Base-by-base conservation (phyloP, 1,284 basidiomycete genomes). In the Apiotrichum laibachii region DNA sequence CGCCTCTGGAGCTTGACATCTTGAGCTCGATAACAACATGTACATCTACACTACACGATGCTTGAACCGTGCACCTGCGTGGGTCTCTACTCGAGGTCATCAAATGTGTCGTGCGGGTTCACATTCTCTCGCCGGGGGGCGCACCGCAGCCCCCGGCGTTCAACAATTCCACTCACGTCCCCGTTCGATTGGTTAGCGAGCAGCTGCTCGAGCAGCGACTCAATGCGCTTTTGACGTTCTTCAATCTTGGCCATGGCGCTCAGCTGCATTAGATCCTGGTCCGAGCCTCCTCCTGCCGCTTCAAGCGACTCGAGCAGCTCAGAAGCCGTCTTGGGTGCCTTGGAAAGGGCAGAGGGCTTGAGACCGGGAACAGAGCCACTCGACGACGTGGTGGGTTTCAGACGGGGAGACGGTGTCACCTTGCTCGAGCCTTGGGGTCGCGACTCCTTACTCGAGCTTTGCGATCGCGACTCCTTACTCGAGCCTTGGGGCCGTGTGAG, bases 231-330 rank as follows among this genome's bases (percentile, higher is more conserved):
- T 60, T 78, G 76, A 16, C 72, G 61, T 55, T 63, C 43, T 31
- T 76, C 76, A 19, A 78, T 73, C 21, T 62, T 62, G 8, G 69
- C 76, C 21, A 78, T 73, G 18, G 61, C 63, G 2, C 68, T 69
- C 37, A 78, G 58, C 44, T 62, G 53, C n/a, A 50, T 59, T 19
- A 60, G 43, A 16, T 61, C 50, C 26, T 55, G 46, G 42, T 45
- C 45, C 44, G 58, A 42, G 11, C 31, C 45, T 39, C 39, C 21
- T 15, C 50, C 40, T 5, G 46, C 26, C 21, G 46, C 44, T 56
- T 63, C 62, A 22, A 56, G 54, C 19, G 46, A 33, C 56, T 63
- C 58, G 31, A 63, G 62, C 19, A 63, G 53, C 56, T 63, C 58
- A 18, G 53, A 55, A 11, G 62, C 62, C n/a, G 58, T 63, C 51